Evolutionary conservation across 164 flowering plant genomes (phyloP).

Genomic region (Buxus sempervirens): DNA sequence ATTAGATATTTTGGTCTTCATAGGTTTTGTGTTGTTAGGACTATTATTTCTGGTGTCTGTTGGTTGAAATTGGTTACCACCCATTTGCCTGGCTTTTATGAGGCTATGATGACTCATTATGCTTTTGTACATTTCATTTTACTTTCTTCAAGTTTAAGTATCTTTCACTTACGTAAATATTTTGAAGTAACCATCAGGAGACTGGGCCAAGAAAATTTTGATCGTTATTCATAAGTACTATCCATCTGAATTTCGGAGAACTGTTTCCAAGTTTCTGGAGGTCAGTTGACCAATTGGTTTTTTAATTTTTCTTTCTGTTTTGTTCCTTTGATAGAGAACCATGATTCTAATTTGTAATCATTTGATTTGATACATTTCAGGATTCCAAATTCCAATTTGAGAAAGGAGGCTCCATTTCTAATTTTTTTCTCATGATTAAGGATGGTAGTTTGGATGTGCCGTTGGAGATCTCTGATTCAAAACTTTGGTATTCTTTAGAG

Average conservation of each 20-base stretch:
- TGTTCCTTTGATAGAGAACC: not conserved
- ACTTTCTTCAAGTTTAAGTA: not conserved
- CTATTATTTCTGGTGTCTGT: no score
- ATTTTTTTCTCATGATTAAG: constrained; percentile 46
- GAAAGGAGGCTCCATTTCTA: constrained; percentile 39
- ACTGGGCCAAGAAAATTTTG: constrained; percentile 58
- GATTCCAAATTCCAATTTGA: constrained; percentile 39
- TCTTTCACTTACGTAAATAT: not conserved
- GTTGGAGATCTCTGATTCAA: constrained; percentile 49
- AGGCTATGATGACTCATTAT: not conserved
- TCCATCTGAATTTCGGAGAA: constrained; percentile 56
- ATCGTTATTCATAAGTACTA: constrained; percentile 47
- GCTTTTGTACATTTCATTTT: not conserved
- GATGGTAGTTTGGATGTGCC: constrained; percentile 46
- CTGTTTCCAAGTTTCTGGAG: constrained; percentile 60
- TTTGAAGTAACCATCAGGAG: constrained; percentile 32
- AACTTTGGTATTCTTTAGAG: constrained; percentile 67
- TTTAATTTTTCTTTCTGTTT: not conserved
- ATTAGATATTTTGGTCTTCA: no score
- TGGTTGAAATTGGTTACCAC: no score
- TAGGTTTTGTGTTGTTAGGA: no score
- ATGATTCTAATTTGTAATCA: not conserved
- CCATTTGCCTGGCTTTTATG: not conserved
- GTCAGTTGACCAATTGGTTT: constrained; percentile 19
- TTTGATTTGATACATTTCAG: constrained; percentile 26